Base-by-base conservation (phyloP, 202 grass and related monocot genomes). In the Setaria viridis region DNA sequence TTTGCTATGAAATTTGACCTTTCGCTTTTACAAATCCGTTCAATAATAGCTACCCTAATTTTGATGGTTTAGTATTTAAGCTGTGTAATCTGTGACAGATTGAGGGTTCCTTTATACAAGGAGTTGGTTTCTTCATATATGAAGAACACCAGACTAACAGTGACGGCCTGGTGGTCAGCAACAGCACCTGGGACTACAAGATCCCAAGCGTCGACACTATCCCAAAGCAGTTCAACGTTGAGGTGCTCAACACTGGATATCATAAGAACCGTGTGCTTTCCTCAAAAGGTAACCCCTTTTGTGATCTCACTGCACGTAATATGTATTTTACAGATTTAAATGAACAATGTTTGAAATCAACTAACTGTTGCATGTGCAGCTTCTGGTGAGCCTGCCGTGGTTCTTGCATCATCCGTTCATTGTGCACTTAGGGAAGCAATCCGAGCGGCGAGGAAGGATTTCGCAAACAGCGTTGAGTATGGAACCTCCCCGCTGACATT, bases 81-180 rank as follows among this genome's bases (percentile, higher is more conserved):
- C 47, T n/a, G 37, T 80, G 19, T 4, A 17, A 68, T 42, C 48
- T 68, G 33, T 62, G 30, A 13, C 81, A 94, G 91, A 87, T 88
- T 55, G 94, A 97, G 92, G 94, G 92, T 69, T 85, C 88, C 56
- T 97, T 97, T 70, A 83, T 94, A 64, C 90, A 97, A 81, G 94
- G 94, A 56, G 87, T 94, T 42, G 92, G 94, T 20, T 97, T 92
- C 42, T 92, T 97, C 79, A 63, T 97, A 82, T 85, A 85, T 13
- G 91, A 94, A 89, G 88, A 90, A 76, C 70, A 85, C 33, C 29
- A 81, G 25, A 91, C 90, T 4, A 94, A 97, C 59, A 82, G 20
- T 20, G 86, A 97, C 16, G 92, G 94, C 29, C 78, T 94, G 60
- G 72, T 90, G 67, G 46, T 97, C n/a, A 90, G 82, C 33, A 41